These are phyloP conservation scores for Echria macrotheca DNA, from an alignment of 495 filamentous ascomycete species.

Conservation along the genomic window DNA sequence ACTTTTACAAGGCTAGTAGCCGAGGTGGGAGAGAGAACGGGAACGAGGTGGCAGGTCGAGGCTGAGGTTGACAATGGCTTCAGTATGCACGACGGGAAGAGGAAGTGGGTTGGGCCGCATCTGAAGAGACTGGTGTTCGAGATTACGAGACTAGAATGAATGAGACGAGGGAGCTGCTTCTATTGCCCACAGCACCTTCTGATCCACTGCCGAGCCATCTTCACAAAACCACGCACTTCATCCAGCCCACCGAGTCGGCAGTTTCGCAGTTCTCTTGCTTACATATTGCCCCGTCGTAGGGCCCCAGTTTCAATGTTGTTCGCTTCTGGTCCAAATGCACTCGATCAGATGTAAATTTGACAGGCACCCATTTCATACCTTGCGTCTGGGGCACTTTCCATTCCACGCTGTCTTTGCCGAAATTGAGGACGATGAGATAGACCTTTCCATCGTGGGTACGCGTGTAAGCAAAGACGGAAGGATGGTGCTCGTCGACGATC, in stretches of 20 bases:
- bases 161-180: too few species aligned
- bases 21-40: conserved; percentile 35
- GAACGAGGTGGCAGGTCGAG: conserved; percentile 30
- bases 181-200: too few species aligned
- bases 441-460: background rate
- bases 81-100: conserved; percentile 5
- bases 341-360: background rate
- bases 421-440: background rate
- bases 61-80: background rate
- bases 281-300: background rate
- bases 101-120: conserved; percentile 16
- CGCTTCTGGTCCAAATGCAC: background rate
- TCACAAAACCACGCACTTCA: too few species aligned
- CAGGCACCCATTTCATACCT: background rate
- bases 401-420: background rate
- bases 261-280: background rate
- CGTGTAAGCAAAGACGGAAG: background rate
- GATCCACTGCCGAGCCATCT: too few species aligned
- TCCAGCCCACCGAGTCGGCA: too few species aligned
- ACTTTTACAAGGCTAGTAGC: conserved; percentile 39
- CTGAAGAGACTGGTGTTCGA: conserved; percentile 20
- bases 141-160: conserved; percentile 6
- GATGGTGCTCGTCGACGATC: background rate
- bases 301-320: background rate
- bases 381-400: background rate